Conservation (phyloP, 345 rosid species). For the Trapa bicornis region DNA sequence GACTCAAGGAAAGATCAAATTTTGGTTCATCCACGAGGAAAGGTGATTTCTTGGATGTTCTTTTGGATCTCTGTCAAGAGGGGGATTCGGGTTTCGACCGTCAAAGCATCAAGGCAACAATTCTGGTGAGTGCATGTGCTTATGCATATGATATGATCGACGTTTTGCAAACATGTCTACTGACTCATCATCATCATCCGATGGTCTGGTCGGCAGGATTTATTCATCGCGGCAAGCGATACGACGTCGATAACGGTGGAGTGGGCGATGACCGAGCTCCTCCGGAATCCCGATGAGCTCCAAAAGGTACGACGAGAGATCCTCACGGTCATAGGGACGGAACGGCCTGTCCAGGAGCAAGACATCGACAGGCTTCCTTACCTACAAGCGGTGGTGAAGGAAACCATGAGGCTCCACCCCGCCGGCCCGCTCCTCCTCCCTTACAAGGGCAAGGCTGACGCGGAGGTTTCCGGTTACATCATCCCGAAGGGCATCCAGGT, state of each 20-base stretch:
- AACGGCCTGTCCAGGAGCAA: neutral
- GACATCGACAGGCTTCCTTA: too few relatives aligned
- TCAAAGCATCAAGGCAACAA: slow-evolving; percentile 17
- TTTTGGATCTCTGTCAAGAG: slow-evolving; percentile 19
- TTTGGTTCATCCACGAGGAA: neutral
- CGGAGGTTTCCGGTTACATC: slow-evolving; percentile 7
- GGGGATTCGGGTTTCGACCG: slow-evolving; percentile 10
- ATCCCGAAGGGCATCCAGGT: slow-evolving; percentile 15
- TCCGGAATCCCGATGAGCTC: slow-evolving; percentile 3
- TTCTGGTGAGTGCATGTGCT: slow-evolving; percentile 14
- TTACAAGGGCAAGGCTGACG: slow-evolving; percentile 9
- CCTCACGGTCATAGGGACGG: slow-evolving; percentile 4
- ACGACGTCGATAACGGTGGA: slow-evolving; percentile 16
- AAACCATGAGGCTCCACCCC: slow-evolving; percentile 6
- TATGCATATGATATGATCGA: too few relatives aligned
- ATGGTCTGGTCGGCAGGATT: neutral
- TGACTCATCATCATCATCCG: too few relatives aligned
- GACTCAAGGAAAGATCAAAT: slow-evolving; percentile 7
- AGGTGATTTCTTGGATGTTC: slow-evolving; percentile 28
- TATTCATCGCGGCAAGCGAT: slow-evolving; percentile 17
- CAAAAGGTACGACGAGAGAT: slow-evolving; percentile 5
- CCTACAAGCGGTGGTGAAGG: too few relatives aligned
- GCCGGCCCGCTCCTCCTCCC: slow-evolving; percentile 19
- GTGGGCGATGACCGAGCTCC: slow-evolving; percentile 21
- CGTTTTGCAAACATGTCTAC: too few relatives aligned